Evolutionary conservation across 306 rosid genomes (phyloP).

Genomic region (Pterocarpus macrocarpus): DNA sequence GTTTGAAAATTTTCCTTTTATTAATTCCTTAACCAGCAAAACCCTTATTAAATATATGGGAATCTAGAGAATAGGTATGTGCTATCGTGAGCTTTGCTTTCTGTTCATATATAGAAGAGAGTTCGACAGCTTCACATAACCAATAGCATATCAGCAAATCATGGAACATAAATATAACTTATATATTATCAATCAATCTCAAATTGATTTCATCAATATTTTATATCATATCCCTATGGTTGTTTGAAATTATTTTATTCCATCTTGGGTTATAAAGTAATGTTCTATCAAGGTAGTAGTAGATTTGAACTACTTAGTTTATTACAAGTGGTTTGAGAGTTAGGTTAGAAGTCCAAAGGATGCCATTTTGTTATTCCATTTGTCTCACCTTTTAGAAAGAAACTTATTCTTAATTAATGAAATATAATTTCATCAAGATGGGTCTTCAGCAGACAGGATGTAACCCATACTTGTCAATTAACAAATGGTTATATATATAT

Average conservation of each 20-base stretch:
- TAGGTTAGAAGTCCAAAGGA: conserved; percentile 33
- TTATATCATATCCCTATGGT: background rate
- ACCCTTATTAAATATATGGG: no score
- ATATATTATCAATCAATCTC: background rate
- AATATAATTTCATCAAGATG: conserved; percentile 6
- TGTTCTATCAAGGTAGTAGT: conserved; percentile 4
- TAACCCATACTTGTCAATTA: background rate
- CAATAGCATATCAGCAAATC: background rate
- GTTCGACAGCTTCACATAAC: background rate
- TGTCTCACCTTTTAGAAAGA: background rate
- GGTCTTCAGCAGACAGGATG: conserved; percentile 23
- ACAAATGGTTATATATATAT: background rate
- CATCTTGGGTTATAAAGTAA: conserved; percentile 28
- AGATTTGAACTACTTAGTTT: conserved; percentile 28
- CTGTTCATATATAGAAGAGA: background rate
- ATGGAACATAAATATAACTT: background rate
- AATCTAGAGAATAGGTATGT: background rate
- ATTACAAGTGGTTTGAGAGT: conserved; percentile 46
- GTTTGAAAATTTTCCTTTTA: no score
- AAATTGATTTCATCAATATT: background rate
- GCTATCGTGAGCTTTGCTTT: background rate
- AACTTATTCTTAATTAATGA: background rate
- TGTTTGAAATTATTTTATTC: background rate
- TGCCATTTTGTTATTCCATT: background rate
- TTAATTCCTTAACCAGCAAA: no score